Base-by-base conservation (phyloP, 495 filamentous ascomycete species). In the Evansstolkia leycettana region DNA sequence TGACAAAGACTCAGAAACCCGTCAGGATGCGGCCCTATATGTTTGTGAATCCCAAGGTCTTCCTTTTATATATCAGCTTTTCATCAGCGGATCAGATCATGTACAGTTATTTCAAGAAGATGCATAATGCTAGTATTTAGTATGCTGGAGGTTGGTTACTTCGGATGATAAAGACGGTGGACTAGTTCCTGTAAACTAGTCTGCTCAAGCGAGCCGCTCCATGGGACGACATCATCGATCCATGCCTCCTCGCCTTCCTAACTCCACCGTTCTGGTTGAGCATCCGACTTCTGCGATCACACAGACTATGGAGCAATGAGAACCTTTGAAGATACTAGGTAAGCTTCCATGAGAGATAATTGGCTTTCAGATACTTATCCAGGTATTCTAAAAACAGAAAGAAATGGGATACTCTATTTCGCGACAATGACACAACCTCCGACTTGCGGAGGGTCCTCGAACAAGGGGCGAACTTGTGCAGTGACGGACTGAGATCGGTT, bases 401-500 rank as follows among this genome's bases (percentile, higher is more conserved):
- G 48, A 60, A 77, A 70, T 88, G 82, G 82, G 61, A 75, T 49
- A 64, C 65, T 38, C 74, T 80, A 31, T 63, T 82, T 50, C 68
- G 60, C 55, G 54, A 77, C 46, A 69, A 70, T 46, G 52, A 65
- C 28, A 78, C 58, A 39, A 50, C 84, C 40, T 57, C 62, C 33
- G 75, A 84, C 40, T 69, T 94, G 6, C 77, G 73, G 52, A 65
- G 63, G 27, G 72, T 75, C 3, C 69, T 88, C 29, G 61, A 67
- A 33, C 51, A 70, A 62, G 45, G 56, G 55, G 36, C 58, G 58
- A 47, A 71, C 50, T 74, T 80, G 23, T 85, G 82, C 50, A 64
- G 71, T 25, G 67, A 72, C 27, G 85, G 86, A 13, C 70, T 88
- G 37, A 73, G 90, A 26, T 94, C 88, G 16, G 69, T 94, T 31